Conservation (phyloP, 164 flowering plant genomes). For the Magnolia officinalis region DNA sequence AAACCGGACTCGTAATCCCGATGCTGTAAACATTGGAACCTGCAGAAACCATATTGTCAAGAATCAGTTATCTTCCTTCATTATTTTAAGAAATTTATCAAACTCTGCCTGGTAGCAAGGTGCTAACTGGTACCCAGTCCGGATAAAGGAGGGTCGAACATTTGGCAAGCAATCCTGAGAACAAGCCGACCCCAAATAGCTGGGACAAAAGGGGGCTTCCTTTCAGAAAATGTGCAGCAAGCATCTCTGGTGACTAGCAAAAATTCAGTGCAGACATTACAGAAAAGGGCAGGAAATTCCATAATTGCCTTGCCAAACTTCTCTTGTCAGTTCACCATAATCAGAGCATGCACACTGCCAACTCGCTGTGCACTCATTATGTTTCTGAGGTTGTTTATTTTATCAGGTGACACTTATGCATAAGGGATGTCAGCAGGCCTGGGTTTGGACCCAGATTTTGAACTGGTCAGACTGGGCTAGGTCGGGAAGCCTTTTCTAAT, state of each 20-base stretch:
- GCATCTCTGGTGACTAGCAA: too few species aligned
- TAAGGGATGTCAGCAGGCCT: not conserved
- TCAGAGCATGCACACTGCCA: too few species aligned
- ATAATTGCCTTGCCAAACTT: too few species aligned
- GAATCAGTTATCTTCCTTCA: not conserved
- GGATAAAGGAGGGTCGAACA: not conserved
- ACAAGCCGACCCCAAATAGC: too few species aligned
- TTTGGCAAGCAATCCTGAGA: too few species aligned
- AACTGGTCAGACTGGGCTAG: not conserved
- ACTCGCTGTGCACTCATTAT: too few species aligned
- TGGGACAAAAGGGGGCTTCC: too few species aligned
- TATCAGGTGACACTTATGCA: not conserved
- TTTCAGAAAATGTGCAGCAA: too few species aligned
- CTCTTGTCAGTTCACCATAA: too few species aligned
- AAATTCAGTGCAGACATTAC: too few species aligned
- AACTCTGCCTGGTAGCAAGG: not conserved
- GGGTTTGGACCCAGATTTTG: not conserved
- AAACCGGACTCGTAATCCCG: conserved; percentile 93
- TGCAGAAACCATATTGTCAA: conserved; percentile 24
- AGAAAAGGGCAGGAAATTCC: too few species aligned
- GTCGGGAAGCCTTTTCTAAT: not conserved
- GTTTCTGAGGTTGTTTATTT: too few species aligned
- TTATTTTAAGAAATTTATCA: not conserved
- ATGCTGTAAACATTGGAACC: conserved; percentile 99
- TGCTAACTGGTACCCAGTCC: not conserved